phyloP scores from a whole-genome alignment of 495 filamentous ascomycete species.

The Penicillium cosmopolitanum region DNA sequence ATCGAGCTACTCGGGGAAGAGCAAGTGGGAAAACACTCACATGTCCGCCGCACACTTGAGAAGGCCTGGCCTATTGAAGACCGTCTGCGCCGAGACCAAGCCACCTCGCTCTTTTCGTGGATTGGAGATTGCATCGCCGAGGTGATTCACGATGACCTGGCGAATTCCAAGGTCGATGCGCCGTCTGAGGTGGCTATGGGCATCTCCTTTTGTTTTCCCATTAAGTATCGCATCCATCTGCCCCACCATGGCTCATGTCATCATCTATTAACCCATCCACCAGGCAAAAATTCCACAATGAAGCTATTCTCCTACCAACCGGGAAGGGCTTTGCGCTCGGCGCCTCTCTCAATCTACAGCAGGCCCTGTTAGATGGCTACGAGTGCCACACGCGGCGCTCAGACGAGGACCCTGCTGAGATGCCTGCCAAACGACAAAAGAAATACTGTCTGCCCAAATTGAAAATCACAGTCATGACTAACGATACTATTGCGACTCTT shows the following conservation, averaged over 20 bases:
- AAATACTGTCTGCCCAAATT: slow-evolving; percentile 59
- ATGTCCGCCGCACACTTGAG: slow-evolving; percentile 61
- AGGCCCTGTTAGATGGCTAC: slow-evolving; percentile 66
- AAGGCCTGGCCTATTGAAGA: slow-evolving; percentile 75
- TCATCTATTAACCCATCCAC: slow-evolving; percentile 1
- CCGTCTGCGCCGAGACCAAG: slow-evolving; percentile 67
- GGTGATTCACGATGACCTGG: slow-evolving; percentile 57
- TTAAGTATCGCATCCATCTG: slow-evolving; percentile 56
- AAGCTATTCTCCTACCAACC: slow-evolving; percentile 75
- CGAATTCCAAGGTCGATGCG: slow-evolving; percentile 33
- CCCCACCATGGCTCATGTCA: not conserved
- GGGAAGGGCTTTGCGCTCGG: slow-evolving; percentile 80
- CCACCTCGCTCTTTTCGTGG: slow-evolving; percentile 72
- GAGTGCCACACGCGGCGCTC: slow-evolving; percentile 49
- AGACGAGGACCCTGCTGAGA: slow-evolving; percentile 24
- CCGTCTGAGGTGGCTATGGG: slow-evolving; percentile 64
- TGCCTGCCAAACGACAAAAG: slow-evolving; percentile 34
- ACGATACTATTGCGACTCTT: slow-evolving; percentile 75
- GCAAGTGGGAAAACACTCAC: slow-evolving; percentile 30
- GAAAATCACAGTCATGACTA: slow-evolving; percentile 70
- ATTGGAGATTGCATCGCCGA: slow-evolving; percentile 72
- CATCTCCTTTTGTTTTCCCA: slow-evolving; percentile 80
- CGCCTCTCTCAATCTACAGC: slow-evolving; percentile 66
- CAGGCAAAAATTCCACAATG: slow-evolving; percentile 69
- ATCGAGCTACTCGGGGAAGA: slow-evolving; percentile 62